These are phyloP conservation scores for Coemansia sp. DNA, from an alignment of 192 early-diverging fungal genomes.

Conservation along the genomic window DNA sequence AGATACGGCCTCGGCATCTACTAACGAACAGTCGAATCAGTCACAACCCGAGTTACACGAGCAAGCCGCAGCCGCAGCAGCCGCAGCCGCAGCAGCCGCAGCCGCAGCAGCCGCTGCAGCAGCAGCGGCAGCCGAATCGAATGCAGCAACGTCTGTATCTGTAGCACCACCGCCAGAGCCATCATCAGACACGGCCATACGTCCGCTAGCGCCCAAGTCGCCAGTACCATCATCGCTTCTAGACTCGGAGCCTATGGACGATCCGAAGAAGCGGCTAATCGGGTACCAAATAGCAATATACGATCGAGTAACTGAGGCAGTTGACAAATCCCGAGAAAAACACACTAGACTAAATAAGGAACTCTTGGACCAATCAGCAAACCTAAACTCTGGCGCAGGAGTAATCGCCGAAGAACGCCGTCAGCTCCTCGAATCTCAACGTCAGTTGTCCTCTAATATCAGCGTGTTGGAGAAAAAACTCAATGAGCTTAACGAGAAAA, in stretches of 20 bases:
- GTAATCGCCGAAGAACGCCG: conserved; percentile 62
- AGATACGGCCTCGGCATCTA: not conserved
- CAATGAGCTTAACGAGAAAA: conserved; percentile 55
- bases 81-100: not conserved
- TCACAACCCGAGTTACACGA: not conserved
- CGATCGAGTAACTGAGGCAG: conserved; percentile 58
- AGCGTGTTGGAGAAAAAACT: conserved; percentile 62
- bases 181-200: not conserved
- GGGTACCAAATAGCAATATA: conserved; percentile 62
- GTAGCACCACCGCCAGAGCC: not conserved
- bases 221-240: conserved; percentile 33
- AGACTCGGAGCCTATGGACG: conserved; percentile 47
- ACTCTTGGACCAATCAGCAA: conserved; percentile 63
- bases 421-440: conserved; percentile 60
- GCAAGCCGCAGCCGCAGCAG: not conserved
- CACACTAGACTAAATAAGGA: conserved; percentile 65
- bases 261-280: conserved; percentile 49
- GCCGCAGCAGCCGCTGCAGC: not conserved
- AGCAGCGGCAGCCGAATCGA: not conserved
- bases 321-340: conserved; percentile 60
- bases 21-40: not conserved
- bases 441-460: conserved; percentile 65
- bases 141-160: not conserved
- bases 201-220: conserved; percentile 9
- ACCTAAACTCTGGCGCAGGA: conserved; percentile 70